phyloP scores from a whole-genome alignment of 345 rosid species.

The Chamaenerion angustifolium region DNA sequence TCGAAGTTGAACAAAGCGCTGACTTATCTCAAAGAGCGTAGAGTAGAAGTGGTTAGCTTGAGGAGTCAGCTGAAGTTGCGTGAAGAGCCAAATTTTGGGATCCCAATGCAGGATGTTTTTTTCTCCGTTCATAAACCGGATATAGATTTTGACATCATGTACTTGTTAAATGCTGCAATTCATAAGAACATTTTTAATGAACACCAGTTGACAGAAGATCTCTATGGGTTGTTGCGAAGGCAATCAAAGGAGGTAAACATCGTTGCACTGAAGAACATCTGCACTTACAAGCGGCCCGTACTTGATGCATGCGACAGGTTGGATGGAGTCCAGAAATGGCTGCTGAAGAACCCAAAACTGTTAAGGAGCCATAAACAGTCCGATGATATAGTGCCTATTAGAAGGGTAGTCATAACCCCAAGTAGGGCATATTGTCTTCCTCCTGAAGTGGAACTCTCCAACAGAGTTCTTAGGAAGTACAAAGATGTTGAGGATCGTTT shows the following conservation, averaged over 20 bases:
- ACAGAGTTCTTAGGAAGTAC: conserved; percentile 67
- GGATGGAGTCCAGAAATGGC: conserved; percentile 53
- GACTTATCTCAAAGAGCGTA: conserved; percentile 29
- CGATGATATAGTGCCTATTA: conserved; percentile 48
- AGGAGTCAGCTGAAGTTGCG: conserved; percentile 22
- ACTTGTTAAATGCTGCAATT: conserved; percentile 56
- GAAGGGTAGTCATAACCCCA: conserved; percentile 73
- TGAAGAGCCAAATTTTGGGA: conserved; percentile 59
- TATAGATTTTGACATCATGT: conserved; percentile 50
- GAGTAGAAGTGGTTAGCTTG: conserved; percentile 35
- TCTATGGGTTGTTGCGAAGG: conserved; percentile 47
- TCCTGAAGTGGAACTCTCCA: conserved; percentile 89
- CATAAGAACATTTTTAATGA: conserved; percentile 64
- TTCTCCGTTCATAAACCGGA: conserved; percentile 43
- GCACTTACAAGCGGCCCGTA: conserved; percentile 41
- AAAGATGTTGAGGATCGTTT: conserved; percentile 53
- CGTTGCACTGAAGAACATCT: conserved; percentile 61
- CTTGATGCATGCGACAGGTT: conserved; percentile 49
- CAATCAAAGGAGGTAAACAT: conserved; percentile 46
- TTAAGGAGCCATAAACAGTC: conserved; percentile 23
- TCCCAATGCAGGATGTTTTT: conserved; percentile 37
- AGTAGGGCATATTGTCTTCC: conserved; percentile 76
- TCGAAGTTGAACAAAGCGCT: conserved; percentile 35
- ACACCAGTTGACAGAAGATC: conserved; percentile 40
- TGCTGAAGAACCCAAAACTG: conserved; percentile 43